Percentiles rank a stretch among this genome's conserved stretches.
Evolutionary conservation across 441 rosid species (phyloP).

Genomic region (Gossypium laxum): DNA sequence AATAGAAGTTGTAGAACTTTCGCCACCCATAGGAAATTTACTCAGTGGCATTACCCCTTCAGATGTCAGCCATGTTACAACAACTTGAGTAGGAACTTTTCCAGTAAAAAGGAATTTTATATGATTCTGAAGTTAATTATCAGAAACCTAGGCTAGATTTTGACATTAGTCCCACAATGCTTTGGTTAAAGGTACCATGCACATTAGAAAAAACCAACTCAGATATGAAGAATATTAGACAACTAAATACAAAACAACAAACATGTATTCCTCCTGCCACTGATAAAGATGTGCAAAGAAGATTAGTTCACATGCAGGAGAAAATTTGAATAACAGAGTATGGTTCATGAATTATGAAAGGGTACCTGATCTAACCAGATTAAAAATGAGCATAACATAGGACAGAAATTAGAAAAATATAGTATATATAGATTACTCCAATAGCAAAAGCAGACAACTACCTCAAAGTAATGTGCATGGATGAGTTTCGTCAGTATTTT

Average conservation of each 20-base stretch:
- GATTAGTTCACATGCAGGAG: neutral
- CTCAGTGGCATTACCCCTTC: neutral
- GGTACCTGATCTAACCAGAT: neutral
- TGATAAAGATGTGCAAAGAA: neutral
- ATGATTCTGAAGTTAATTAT: neutral
- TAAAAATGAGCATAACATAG: neutral
- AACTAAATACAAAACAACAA: neutral
- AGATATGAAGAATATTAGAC: neutral
- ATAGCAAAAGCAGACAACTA: constrained; percentile 17
- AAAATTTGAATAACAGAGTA: neutral
- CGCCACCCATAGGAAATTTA: neutral
- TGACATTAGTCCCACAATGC: neutral
- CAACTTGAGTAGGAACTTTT: neutral
- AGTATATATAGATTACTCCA: neutral
- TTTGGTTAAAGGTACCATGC: neutral
- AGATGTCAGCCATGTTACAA: neutral
- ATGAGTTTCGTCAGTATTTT: constrained; percentile 81
- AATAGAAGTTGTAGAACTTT: neutral
- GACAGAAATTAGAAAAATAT: neutral
- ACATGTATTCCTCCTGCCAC: neutral
- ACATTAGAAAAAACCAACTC: neutral
- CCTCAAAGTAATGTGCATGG: constrained; percentile 91
- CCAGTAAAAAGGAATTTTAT: neutral
- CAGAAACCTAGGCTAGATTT: neutral
- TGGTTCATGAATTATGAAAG: neutral